These are phyloP conservation scores for Gastrolobium villosum DNA, from an alignment of 306 rosid genomes.

Conservation along the genomic window DNA sequence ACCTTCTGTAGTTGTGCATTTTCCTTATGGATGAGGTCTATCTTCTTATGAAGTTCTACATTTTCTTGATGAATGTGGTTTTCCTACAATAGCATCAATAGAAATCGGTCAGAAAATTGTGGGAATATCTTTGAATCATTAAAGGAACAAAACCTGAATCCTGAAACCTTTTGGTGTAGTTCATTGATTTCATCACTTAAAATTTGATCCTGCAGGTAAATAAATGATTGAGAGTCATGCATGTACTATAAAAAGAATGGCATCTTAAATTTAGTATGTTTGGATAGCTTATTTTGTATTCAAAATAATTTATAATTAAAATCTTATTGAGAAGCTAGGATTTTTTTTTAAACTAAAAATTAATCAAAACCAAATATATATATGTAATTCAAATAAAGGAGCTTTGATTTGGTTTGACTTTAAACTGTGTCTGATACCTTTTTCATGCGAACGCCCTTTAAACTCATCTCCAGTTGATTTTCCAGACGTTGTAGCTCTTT, in stretches of 20 bases:
- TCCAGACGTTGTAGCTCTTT: conserved; percentile 79
- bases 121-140: conserved; percentile 13
- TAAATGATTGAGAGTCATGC: conserved; percentile 28
- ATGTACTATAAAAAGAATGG: neutral
- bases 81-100: conserved; percentile 58
- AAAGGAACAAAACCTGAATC: conserved; percentile 11
- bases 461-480: conserved; percentile 74
- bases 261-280: neutral
- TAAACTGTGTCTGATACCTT: conserved; percentile 65
- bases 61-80: conserved; percentile 55
- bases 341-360: neutral
- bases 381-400: neutral
- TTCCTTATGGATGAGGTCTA: conserved; percentile 56
- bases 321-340: neutral
- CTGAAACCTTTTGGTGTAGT: conserved; percentile 59
- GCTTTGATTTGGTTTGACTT: neutral
- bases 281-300: neutral
- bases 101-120: conserved; percentile 27
- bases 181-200: conserved; percentile 62
- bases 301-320: neutral
- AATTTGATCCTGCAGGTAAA: conserved; percentile 63
- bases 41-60: conserved; percentile 56
- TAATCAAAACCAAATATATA: neutral
- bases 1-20: conserved; percentile 66
- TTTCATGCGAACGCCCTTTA: conserved; percentile 68